Evolutionary conservation across 768 basidiomycete genomes (phyloP).

Genomic region (Pseudohyphozyma bogoriensis): DNA sequence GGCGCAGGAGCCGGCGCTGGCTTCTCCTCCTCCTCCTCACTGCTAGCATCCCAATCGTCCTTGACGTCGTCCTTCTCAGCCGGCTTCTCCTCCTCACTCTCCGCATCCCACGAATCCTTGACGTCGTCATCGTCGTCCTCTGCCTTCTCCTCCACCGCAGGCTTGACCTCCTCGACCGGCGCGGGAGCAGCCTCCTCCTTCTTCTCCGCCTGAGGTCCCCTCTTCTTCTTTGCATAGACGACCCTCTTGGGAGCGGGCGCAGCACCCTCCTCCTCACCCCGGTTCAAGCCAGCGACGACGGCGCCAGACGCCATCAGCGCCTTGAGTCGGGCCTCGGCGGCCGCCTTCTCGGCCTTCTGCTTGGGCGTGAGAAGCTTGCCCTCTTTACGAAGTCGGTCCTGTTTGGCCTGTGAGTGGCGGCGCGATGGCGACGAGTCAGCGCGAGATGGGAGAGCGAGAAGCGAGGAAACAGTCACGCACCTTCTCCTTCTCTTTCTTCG

Average conservation of each 20-base stretch:
- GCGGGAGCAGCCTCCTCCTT: conserved; percentile 9
- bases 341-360: conserved; percentile 85
- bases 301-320: conserved; percentile 78
- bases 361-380: conserved; percentile 92
- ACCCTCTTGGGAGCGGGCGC: conserved; percentile 54
- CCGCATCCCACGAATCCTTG: conserved; percentile 34
- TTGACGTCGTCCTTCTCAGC: conserved; percentile 46
- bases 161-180: conserved; percentile 20
- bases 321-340: conserved; percentile 79
- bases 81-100: conserved; percentile 40
- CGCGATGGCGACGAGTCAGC: neutral
- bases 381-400: conserved; percentile 83
- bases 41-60: conserved; percentile 36
- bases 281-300: conserved; percentile 67
- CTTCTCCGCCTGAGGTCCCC: conserved; percentile 6
- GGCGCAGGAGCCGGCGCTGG: conserved; percentile 6
- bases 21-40: conserved; percentile 31
- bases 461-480: conserved; percentile 40
- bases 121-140: conserved; percentile 41
- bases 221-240: conserved; percentile 50
- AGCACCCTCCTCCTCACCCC: conserved; percentile 41
- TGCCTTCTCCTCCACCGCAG: conserved; percentile 36
- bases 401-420: conserved; percentile 56
- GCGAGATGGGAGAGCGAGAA: too few species aligned
- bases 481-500: conserved; percentile 96